Percentiles rank a stretch among this genome's conserved stretches.
Evolutionary conservation across 768 basidiomycete genomes (phyloP).

Genomic region (Candolleomyces eurysporus): DNA sequence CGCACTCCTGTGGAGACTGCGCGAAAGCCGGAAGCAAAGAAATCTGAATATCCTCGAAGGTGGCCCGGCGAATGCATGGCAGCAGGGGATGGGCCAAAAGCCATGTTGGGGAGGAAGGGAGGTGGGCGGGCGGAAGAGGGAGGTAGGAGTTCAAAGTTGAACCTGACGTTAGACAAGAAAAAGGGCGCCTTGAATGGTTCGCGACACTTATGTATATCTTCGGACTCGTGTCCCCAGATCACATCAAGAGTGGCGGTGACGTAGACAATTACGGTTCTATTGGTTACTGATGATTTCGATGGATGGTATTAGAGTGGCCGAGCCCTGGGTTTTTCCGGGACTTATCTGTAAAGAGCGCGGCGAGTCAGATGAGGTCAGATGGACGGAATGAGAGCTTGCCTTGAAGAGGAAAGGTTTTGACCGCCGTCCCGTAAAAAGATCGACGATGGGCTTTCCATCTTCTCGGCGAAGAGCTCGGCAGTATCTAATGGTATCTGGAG

Average conservation of each 20-base stretch:
- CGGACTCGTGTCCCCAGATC: constrained; percentile 1
- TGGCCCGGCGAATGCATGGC: constrained; percentile 11
- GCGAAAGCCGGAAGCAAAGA: constrained; percentile 47
- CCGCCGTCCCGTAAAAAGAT: too few relatives aligned
- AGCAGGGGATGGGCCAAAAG: constrained; percentile 2
- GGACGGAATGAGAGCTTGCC: too few relatives aligned
- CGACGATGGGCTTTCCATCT: too few relatives aligned
- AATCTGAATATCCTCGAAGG: constrained; percentile 40
- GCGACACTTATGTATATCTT: constrained; percentile 7
- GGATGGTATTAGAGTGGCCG: background rate
- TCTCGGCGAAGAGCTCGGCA: too few relatives aligned
- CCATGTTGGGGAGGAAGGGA: background rate
- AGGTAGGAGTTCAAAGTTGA: constrained; percentile 1
- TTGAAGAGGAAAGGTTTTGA: too few relatives aligned
- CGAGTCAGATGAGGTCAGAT: background rate
- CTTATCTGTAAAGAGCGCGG: background rate
- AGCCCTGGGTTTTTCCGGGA: constrained; percentile 9
- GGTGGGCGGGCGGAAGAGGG: constrained; percentile 1
- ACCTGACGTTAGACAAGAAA: constrained; percentile 1
- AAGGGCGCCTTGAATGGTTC: constrained; percentile 6
- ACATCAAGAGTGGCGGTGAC: constrained; percentile 26
- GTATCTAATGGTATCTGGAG: too few relatives aligned
- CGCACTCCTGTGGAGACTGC: constrained; percentile 28
- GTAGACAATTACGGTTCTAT: constrained; percentile 16
- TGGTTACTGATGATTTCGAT: constrained; percentile 1